Conservation (phyloP, 345 rosid species). For the Noccaea caerulescens region DNA sequence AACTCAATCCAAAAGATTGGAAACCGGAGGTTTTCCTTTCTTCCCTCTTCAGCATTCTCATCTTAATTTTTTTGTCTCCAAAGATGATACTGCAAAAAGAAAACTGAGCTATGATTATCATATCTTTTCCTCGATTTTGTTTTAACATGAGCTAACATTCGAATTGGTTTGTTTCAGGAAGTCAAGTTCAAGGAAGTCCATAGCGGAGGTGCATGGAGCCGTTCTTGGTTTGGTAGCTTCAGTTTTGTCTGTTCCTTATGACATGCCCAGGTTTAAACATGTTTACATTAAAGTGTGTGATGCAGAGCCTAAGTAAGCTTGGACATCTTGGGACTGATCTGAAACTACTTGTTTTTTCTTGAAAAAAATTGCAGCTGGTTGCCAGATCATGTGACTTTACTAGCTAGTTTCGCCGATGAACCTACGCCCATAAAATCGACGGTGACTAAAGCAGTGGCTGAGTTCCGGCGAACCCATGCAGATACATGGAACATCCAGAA, state of each 20-base stretch:
- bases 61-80: neutral
- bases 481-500: slow-evolving; percentile 96
- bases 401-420: slow-evolving; percentile 85
- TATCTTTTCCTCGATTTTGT: neutral
- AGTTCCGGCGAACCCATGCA: slow-evolving; percentile 93
- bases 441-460: slow-evolving; percentile 97
- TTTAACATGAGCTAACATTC: slow-evolving; percentile 12
- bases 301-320: slow-evolving; percentile 5
- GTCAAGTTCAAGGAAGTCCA: slow-evolving; percentile 47
- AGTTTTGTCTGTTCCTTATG: slow-evolving; percentile 94
- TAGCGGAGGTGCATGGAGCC: slow-evolving; percentile 83
- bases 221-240: slow-evolving; percentile 97
- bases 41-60: slow-evolving; percentile 8
- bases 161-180: slow-evolving; percentile 54
- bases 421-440: slow-evolving; percentile 89
- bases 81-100: neutral
- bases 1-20: slow-evolving; percentile 61
- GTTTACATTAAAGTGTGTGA: slow-evolving; percentile 2
- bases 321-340: slow-evolving; percentile 6
- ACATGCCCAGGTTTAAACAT: slow-evolving; percentile 86
- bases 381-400: slow-evolving; percentile 85
- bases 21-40: slow-evolving; percentile 57
- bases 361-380: slow-evolving; percentile 63
- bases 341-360: neutral
- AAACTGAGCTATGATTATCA: neutral